Evolutionary conservation across 2,329 filamentous ascomycete species (phyloP).

Genomic region (Phaeophleospora eucalypticola): DNA sequence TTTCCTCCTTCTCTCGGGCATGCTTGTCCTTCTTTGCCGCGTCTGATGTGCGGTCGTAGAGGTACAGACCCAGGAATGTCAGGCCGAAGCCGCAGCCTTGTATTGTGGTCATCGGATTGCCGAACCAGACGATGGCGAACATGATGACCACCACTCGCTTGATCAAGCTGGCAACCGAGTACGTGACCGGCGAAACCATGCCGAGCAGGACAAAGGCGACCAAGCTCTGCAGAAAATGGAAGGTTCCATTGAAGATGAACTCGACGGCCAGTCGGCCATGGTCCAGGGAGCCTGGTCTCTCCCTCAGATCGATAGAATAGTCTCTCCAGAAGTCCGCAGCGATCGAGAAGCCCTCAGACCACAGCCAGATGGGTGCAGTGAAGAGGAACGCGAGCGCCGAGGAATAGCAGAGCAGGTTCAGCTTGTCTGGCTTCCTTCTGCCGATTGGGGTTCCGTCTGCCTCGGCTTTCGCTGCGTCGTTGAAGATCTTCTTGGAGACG

Average conservation of each 20-base stretch:
- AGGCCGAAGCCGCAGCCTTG: constrained; percentile 82
- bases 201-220: constrained; percentile 89
- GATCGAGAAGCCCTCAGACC: constrained; percentile 77
- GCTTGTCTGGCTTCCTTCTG: constrained; percentile 84
- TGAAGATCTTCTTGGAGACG: constrained; percentile 96
- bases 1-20: constrained; percentile 60
- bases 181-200: constrained; percentile 92
- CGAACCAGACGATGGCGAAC: constrained; percentile 94
- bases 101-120: constrained; percentile 75
- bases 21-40: constrained; percentile 82
- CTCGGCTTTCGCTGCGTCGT: constrained; percentile 83
- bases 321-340: constrained; percentile 75
- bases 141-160: constrained; percentile 97
- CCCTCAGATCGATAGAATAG: constrained; percentile 71
- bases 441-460: constrained; percentile 61
- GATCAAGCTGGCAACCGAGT: constrained; percentile 91
- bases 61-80: constrained; percentile 87
- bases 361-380: constrained; percentile 88
- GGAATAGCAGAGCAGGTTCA: constrained; percentile 96
- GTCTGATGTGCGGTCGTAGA: constrained; percentile 90
- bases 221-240: constrained; percentile 95
- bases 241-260: constrained; percentile 93
- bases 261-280: constrained; percentile 65
- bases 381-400: constrained; percentile 86
- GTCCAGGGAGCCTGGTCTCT: constrained; percentile 68